These are phyloP conservation scores for Xylaria multiplex DNA, from an alignment of 2,329 filamentous ascomycete species.

Conservation along the genomic window DNA sequence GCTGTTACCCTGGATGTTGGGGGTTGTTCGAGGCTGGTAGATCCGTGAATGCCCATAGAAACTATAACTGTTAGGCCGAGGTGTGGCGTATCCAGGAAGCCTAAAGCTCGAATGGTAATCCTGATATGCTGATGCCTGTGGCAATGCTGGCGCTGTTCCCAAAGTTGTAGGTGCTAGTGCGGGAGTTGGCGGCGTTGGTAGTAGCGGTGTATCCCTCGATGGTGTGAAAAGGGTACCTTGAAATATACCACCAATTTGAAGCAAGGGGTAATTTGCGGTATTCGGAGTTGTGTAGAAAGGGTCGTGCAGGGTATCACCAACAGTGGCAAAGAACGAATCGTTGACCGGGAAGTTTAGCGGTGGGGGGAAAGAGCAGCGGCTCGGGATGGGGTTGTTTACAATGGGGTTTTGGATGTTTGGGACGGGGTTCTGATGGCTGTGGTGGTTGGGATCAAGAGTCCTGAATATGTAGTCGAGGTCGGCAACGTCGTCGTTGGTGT, in stretches of 20 bases:
- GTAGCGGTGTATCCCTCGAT: neutral
- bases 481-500: neutral
- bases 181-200: neutral
- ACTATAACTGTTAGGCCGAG: conserved; percentile 7
- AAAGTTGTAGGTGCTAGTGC: neutral
- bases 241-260: conserved; percentile 8
- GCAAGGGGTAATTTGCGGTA: neutral
- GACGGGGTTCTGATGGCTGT: too few species aligned
- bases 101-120: neutral
- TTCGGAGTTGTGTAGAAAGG: conserved; percentile 14
- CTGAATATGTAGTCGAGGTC: neutral
- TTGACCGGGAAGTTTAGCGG: conserved; percentile 9
- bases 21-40: conserved; percentile 27
- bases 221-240: neutral
- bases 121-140: conserved; percentile 2
- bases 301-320: neutral
- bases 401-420: neutral
- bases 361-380: conserved; percentile 15
- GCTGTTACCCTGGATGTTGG: conserved; percentile 12
- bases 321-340: conserved; percentile 23
- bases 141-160: neutral
- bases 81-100: neutral
- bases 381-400: neutral
- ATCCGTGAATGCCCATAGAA: conserved; percentile 24
- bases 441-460: neutral